Conservation (phyloP, 225 moss, liverwort and hornwort species). For the Ulota crispa region DNA sequence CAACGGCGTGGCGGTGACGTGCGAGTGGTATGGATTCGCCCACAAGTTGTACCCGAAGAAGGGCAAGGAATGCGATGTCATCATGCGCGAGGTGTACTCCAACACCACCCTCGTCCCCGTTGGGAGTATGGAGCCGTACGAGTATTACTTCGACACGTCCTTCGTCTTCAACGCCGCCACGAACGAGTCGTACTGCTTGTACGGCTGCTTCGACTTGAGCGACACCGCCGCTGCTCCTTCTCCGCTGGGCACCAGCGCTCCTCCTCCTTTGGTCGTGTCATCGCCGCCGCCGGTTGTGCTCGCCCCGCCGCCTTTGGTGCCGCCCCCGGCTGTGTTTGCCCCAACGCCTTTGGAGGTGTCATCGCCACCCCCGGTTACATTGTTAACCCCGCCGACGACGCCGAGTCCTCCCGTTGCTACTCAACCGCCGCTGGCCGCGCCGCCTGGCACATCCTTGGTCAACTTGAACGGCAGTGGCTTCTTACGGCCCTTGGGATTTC, state of each 20-base stretch:
- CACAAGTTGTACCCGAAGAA: fast-evolving
- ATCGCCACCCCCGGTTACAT: not conserved
- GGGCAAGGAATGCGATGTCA: not conserved
- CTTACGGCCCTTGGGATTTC: not conserved
- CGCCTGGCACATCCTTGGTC: not conserved
- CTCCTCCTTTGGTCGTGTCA: not conserved
- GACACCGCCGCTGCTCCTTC: not conserved
- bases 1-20: not conserved
- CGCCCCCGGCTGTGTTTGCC: not conserved
- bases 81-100: not conserved
- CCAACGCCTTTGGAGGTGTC: not conserved
- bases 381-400: not conserved
- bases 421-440: not conserved
- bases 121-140: not conserved
- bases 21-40: slow-evolving; percentile 29
- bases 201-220: slow-evolving; percentile 12
- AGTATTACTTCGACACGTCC: not conserved
- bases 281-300: not conserved
- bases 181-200: slow-evolving; percentile 1
- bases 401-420: not conserved
- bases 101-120: not conserved
- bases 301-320: not conserved
- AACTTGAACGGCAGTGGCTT: not conserved
- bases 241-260: not conserved
- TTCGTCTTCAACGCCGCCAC: not conserved